Conservation (phyloP, 768 basidiomycete genomes). For the Dacryopinax spathularia region DNA sequence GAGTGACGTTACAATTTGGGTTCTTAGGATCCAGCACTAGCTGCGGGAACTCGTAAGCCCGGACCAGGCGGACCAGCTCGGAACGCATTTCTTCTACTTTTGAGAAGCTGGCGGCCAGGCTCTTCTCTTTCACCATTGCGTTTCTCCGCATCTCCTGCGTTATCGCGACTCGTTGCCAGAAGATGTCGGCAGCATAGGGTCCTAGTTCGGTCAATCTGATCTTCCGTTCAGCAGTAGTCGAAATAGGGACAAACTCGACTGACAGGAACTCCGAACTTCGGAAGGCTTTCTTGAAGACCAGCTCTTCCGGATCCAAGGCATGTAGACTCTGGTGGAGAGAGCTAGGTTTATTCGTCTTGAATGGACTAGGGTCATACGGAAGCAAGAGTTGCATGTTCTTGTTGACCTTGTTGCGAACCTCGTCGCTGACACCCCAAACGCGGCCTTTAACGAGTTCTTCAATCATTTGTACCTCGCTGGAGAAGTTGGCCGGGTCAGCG, state of each 20-base stretch:
- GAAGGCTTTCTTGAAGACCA: neutral
- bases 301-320: neutral
- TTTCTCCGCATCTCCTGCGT: conserved; percentile 22
- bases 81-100: conserved; percentile 6
- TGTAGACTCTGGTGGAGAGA: neutral
- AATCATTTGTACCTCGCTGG: too few species aligned
- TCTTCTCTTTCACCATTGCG: conserved; percentile 21
- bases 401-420: too few species aligned
- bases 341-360: neutral
- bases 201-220: conserved; percentile 36
- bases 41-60: conserved; percentile 49
- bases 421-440: too few species aligned
- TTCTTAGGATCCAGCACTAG: conserved; percentile 47
- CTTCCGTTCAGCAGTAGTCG: neutral
- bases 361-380: neutral
- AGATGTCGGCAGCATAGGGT: conserved; percentile 50
- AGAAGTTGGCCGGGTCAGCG: too few species aligned
- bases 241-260: neutral
- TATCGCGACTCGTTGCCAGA: conserved; percentile 46
- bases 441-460: too few species aligned
- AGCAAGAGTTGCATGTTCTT: neutral
- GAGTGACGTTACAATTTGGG: conserved; percentile 49
- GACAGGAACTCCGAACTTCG: neutral
- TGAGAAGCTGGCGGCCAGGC: conserved; percentile 3
- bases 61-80: conserved; percentile 30